Evolutionary conservation across 179 eudicot species (phyloP), one percentile per base, ranked within the genome.

Genomic region (Silene noctiflora): DNA sequence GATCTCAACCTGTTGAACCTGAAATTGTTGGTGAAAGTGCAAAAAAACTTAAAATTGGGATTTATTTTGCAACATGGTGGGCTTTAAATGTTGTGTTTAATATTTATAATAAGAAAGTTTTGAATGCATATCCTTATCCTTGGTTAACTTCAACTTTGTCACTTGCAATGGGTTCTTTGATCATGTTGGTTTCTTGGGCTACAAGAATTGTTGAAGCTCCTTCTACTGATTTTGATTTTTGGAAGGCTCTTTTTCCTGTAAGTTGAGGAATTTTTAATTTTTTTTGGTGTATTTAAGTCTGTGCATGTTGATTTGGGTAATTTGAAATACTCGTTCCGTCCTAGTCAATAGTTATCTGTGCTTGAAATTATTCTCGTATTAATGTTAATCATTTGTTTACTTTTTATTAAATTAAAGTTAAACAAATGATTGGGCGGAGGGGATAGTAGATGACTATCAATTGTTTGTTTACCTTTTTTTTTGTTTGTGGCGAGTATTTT

Each of bases 11-110:
- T 68, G 80, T 83, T 60, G 85, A 85, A 61, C 67, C 67, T 4
- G 74, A 73, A 12, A 39, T 16, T 12, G 44, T 10, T 21, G 69
- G 71, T 29, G 84, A 89, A 82, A 85, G 83, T 4, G 87, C 91
- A 13, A 82, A 83, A 80, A 91, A 58, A 84, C 75, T 85, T 17
- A 91, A 91, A 69, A 89, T 91, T 72, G 89, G 91, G 4, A 51
- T 85, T 16, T 89, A 89, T 39, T 89, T 91, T 82, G 96, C 93
- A 14, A 89, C 88, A 27, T 91, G 93, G 96, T 91, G 96, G 96
- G 88, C 80, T 83, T 82, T 89, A 85, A 91, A 91, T 86, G 94
- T 88, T 69, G 83, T 91, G 11, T 91, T 91, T 62, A 91, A 91
- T 79, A 91, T 91, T 20, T 91, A 91, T 69, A 91, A 91, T 81